Percentiles rank a stretch among this genome's conserved stretches.
Conservation (phyloP, 2,329 filamentous ascomycete species). For the Didymella arachidicola region DNA sequence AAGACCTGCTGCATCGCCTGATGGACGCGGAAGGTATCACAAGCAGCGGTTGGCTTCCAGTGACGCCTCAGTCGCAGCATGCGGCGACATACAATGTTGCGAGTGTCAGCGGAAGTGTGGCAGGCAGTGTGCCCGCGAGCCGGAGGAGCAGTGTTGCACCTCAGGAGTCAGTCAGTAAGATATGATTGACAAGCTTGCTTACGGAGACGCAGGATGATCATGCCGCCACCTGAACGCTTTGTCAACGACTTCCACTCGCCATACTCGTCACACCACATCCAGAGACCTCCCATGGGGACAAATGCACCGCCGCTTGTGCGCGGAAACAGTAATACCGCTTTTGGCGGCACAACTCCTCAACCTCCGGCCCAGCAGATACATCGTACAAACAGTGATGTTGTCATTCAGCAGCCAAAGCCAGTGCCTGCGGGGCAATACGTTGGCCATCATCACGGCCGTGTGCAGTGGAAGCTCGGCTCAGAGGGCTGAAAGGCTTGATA, state of each 20-base stretch:
- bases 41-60: slow-evolving; percentile 47
- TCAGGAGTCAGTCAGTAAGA: slow-evolving; percentile 31
- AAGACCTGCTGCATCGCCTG: slow-evolving; percentile 44
- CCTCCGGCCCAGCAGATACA: slow-evolving; percentile 25
- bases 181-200: not conserved
- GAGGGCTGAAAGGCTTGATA: slow-evolving; percentile 27
- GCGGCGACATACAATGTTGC: slow-evolving; percentile 34
- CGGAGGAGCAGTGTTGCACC: slow-evolving; percentile 39
- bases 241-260: slow-evolving; percentile 33
- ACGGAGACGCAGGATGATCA: slow-evolving; percentile 4
- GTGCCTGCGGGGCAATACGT: slow-evolving; percentile 31
- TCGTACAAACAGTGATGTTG: slow-evolving; percentile 39
- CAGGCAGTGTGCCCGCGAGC: slow-evolving; percentile 31
- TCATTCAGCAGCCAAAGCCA: slow-evolving; percentile 38
- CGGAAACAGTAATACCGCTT: slow-evolving; percentile 37
- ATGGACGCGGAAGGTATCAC: slow-evolving; percentile 45
- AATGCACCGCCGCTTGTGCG: slow-evolving; percentile 22
- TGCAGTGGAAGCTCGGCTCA: slow-evolving; percentile 48
- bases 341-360: slow-evolving; percentile 21
- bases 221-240: slow-evolving; percentile 16
- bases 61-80: slow-evolving; percentile 45
- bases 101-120: slow-evolving; percentile 28
- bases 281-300: slow-evolving; percentile 21
- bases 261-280: slow-evolving; percentile 31
- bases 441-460: slow-evolving; percentile 30